phyloP scores from a whole-genome alignment of 2,329 filamentous ascomycete genomes.

The Fusarium sp. region DNA sequence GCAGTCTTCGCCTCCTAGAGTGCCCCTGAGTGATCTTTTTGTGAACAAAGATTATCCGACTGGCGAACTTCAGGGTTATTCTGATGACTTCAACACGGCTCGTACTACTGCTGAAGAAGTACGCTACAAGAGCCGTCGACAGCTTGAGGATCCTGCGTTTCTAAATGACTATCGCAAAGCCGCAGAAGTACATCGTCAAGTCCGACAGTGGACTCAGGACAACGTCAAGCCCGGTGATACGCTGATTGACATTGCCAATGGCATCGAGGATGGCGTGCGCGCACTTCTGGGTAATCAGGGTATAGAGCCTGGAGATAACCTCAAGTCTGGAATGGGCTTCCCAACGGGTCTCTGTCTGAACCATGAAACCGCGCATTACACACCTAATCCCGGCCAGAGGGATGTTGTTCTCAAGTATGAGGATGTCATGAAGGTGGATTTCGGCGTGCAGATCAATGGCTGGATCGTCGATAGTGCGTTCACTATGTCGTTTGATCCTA shows the following conservation, averaged over 20 bases:
- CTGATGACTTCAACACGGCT: conserved; percentile 33
- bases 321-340: conserved; percentile 84
- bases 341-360: conserved; percentile 86
- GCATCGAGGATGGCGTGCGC: conserved; percentile 83
- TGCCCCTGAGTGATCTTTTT: conserved; percentile 51
- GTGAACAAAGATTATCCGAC: conserved; percentile 45
- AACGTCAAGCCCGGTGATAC: conserved; percentile 82
- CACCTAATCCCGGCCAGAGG: conserved; percentile 84
- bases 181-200: conserved; percentile 84
- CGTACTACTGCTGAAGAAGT: conserved; percentile 46
- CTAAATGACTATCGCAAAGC: conserved; percentile 82
- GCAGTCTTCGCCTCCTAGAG: conserved; percentile 53
- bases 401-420: conserved; percentile 71
- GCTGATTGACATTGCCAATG: conserved; percentile 81
- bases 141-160: conserved; percentile 61
- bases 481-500: conserved; percentile 78
- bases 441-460: conserved; percentile 81
- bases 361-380: conserved; percentile 84
- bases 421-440: conserved; percentile 84
- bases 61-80: conserved; percentile 49
- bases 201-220: conserved; percentile 82
- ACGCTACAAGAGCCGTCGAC: conserved; percentile 39
- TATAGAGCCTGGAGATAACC: conserved; percentile 78
- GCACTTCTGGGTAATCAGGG: conserved; percentile 80
- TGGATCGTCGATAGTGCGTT: conserved; percentile 83